These are phyloP conservation scores for Amanita brunnescens DNA, from an alignment of 768 basidiomycete species.

Conservation along the genomic window DNA sequence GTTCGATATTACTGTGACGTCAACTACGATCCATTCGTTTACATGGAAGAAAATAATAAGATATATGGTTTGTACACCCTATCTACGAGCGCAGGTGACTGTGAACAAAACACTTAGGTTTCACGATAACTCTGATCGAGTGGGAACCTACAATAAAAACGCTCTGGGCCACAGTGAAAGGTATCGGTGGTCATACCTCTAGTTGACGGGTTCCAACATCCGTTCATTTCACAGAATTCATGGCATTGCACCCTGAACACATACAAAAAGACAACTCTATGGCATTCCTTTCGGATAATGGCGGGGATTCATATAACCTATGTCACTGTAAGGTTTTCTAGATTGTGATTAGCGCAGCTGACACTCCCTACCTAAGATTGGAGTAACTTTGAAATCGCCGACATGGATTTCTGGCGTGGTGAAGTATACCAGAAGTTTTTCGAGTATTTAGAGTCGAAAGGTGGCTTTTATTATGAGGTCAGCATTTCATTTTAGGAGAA, in stretches of 20 bases:
- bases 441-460: conserved; percentile 67
- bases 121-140: conserved; percentile 73
- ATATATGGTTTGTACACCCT: conserved; percentile 26
- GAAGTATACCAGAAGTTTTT: conserved; percentile 83
- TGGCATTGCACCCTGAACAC: conserved; percentile 50
- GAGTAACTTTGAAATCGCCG: conserved; percentile 90
- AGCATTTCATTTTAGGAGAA: not conserved
- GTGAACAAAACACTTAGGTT: conserved; percentile 29
- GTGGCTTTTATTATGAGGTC: conserved; percentile 91
- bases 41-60: conserved; percentile 62
- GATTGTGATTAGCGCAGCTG: not conserved
- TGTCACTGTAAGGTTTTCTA: conserved; percentile 47
- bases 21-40: conserved; percentile 71
- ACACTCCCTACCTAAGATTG: conserved; percentile 42
- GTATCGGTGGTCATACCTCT: conserved; percentile 23
- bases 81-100: not conserved
- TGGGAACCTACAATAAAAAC: conserved; percentile 75
- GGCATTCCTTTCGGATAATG: conserved; percentile 64
- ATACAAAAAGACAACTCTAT: conserved; percentile 60
- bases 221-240: conserved; percentile 46
- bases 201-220: not conserved
- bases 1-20: conserved; percentile 74
- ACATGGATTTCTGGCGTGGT: conserved; percentile 82
- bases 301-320: conserved; percentile 56
- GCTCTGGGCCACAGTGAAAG: conserved; percentile 68